Base-by-base conservation (phyloP, 83 land plant species). In the Diphasiastrum complanatum region DNA sequence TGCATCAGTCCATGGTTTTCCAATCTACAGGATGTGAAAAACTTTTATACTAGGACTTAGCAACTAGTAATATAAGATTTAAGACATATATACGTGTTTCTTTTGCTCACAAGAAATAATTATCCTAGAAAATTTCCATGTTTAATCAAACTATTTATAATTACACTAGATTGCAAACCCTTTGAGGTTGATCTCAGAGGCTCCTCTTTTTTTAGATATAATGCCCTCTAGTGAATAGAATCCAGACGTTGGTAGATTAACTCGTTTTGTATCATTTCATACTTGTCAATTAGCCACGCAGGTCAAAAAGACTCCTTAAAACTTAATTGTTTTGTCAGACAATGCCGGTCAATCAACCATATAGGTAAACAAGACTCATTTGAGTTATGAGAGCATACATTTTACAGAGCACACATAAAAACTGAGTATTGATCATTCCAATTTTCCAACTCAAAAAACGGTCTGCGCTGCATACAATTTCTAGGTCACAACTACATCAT, bases 1-100 rank as follows among this genome's bases (percentile, higher is more conserved):
- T 22, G 78, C 61, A 31, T 75, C 74, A 18, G 63, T 46, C 74
- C 72, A 75, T 23, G 81, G 80, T 35, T 78, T 78, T 35, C 81
- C 81, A 1, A 78, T 45, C 78, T 78, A 61, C 29, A 35, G 33
- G 16, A 48, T 2, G 63, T 0, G 41, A 30, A 38, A 28, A 25
- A 16, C 5, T 5, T 27, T 5, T 28, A 5, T 27, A 4, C n/a
- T 3, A 57, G 5, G 3, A 57, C 36, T 23, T 27, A 19, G 22
- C 8, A 5, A 10, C 12, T 4, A 33, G 2, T 6, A 14, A 4
- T n/a, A 57, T 2, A 24, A 33, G 33, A 18, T 14, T 3, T 5
- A 29, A 54, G 43, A 38, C n/a, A 38, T 14, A 8, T 14, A 8
- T 8, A 38, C 14, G 8, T 14, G 14, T 38, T 38, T 38, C 8